A percentile compares a stretch with the other conserved stretches of the same genome.
phyloP scores from a whole-genome alignment of 176 grass and related monocot species.

The Musa schizocarpa region DNA sequence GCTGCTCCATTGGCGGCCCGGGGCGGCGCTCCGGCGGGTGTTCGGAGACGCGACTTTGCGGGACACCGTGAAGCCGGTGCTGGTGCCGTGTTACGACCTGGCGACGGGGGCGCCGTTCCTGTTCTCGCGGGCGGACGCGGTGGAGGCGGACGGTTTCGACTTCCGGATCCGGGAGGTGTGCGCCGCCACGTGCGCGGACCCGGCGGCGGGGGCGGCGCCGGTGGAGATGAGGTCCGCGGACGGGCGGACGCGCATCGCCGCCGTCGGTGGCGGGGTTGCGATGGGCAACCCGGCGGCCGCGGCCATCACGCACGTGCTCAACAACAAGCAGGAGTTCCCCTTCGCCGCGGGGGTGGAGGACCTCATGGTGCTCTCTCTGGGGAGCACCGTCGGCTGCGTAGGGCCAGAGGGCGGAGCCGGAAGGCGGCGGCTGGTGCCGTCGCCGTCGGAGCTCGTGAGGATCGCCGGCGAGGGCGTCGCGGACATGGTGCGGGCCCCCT shows the following conservation, averaged over 20 bases:
- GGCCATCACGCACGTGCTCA: not conserved
- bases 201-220: not conserved
- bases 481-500: conserved; percentile 40
- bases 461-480: conserved; percentile 73
- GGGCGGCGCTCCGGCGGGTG: not conserved
- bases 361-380: conserved; percentile 40
- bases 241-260: not conserved
- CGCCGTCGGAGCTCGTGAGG: conserved; percentile 35
- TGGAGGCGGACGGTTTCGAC: not conserved
- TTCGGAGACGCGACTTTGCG: not conserved
- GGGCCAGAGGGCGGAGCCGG: conserved; percentile 24
- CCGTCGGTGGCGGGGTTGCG: not conserved
- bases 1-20: not conserved
- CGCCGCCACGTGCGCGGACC: not conserved
- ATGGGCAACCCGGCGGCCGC: not conserved
- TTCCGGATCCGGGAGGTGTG: not conserved
- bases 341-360: not conserved
- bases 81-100: not conserved
- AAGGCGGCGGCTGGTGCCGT: not conserved
- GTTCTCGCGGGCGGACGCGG: not conserved
- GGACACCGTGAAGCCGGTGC: not conserved
- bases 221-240: not conserved
- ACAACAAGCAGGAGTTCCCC: conserved; percentile 2
- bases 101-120: not conserved
- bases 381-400: conserved; percentile 9